These are phyloP conservation scores for Phytophthora aleatoria DNA, from an alignment of 352 stramenopile genomes.

Conservation along the genomic window DNA sequence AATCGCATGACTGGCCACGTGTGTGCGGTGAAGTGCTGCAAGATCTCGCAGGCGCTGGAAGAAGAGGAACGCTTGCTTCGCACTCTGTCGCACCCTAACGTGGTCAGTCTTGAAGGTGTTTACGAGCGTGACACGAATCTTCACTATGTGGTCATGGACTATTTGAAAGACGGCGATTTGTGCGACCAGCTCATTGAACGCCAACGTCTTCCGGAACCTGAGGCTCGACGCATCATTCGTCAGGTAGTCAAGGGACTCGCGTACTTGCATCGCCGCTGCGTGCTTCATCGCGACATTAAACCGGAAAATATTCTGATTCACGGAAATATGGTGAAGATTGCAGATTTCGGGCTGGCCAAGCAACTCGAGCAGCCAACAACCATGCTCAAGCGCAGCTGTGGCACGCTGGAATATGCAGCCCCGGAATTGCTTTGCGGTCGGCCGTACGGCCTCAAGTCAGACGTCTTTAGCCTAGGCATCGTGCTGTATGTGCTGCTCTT, in stretches of 20 bases:
- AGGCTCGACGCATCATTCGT: conserved; percentile 61
- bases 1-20: conserved; percentile 67
- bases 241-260: conserved; percentile 65
- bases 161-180: conserved; percentile 76
- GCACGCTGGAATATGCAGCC: conserved; percentile 79
- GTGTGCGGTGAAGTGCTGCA: conserved; percentile 81
- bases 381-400: conserved; percentile 68
- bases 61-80: conserved; percentile 76
- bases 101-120: conserved; percentile 70
- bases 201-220: conserved; percentile 58
- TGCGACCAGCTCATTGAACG: conserved; percentile 75
- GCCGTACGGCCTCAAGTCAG: conserved; percentile 77
- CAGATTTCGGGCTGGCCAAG: conserved; percentile 81
- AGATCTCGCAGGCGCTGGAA: conserved; percentile 59
- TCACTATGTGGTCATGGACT: conserved; percentile 86
- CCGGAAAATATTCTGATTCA: conserved; percentile 85
- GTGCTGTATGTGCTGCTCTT: conserved; percentile 85
- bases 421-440: conserved; percentile 69
- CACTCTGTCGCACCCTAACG: conserved; percentile 67
- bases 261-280: conserved; percentile 66
- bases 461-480: conserved; percentile 82
- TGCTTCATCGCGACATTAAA: conserved; percentile 82
- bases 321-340: conserved; percentile 72
- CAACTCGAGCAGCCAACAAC: conserved; percentile 51
- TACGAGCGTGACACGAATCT: conserved; percentile 68